phyloP scores from a whole-genome alignment of 768 basidiomycete species.

The Favolaschia claudopus region DNA sequence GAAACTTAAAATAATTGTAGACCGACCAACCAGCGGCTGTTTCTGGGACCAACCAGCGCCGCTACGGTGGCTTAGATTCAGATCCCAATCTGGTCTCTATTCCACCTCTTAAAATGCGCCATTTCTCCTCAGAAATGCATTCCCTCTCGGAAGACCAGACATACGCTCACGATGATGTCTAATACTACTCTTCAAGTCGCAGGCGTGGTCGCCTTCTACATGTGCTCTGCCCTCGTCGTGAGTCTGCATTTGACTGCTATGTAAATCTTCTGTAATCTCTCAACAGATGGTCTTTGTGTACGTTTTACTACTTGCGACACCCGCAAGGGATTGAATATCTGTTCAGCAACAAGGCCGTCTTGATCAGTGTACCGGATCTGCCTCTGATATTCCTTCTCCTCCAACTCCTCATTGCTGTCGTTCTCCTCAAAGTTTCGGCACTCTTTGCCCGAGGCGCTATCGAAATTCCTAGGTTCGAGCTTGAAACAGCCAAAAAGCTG shows the following conservation, averaged over 20 bases:
- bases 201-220: conserved; percentile 81
- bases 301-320: conserved; percentile 15
- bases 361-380: conserved; percentile 69
- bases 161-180: conserved; percentile 33
- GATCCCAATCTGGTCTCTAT: not conserved
- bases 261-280: not conserved
- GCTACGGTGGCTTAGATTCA: too few species aligned
- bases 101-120: not conserved
- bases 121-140: not conserved
- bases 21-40: too few species aligned
- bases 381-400: conserved; percentile 73
- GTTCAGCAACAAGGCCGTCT: conserved; percentile 76
- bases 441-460: conserved; percentile 52
- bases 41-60: too few species aligned
- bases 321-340: conserved; percentile 8
- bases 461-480: conserved; percentile 65
- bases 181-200: conserved; percentile 60
- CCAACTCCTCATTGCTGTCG: conserved; percentile 74
- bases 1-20: too few species aligned
- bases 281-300: conserved; percentile 62
- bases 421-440: conserved; percentile 65
- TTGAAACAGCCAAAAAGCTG: conserved; percentile 61
- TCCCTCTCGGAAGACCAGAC: not conserved
- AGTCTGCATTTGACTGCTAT: conserved; percentile 38
- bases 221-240: conserved; percentile 77